Conservation (phyloP, 1,284 basidiomycete species). For the Pseudozyma thailandica region DNA sequence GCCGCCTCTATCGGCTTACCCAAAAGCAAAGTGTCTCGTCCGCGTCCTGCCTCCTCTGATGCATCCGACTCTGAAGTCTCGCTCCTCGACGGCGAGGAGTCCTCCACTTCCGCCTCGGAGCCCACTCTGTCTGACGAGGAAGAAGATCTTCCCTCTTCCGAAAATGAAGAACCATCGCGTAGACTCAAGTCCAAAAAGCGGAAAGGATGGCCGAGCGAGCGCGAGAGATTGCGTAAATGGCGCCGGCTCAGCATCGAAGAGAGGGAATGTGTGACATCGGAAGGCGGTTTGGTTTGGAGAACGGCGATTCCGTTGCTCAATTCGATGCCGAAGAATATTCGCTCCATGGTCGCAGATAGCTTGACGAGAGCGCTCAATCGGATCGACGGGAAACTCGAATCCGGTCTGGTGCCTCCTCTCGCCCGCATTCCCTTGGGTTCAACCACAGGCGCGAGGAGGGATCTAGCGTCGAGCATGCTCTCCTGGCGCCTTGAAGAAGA, state of each 20-base stretch:
- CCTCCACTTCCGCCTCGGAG: conserved; percentile 19
- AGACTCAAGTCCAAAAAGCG: conserved; percentile 15
- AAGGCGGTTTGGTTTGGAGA: conserved; percentile 54
- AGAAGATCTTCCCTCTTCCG: conserved; percentile 12
- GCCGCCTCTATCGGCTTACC: conserved; percentile 6
- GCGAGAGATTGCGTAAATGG: conserved; percentile 40
- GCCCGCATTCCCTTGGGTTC: conserved; percentile 24
- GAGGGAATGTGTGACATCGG: conserved; percentile 45
- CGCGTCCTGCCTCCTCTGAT: conserved; percentile 1
- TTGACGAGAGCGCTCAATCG: conserved; percentile 32
- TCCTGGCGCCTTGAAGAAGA: conserved; percentile 45
- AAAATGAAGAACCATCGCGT: conserved; percentile 7
- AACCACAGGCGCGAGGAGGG: conserved; percentile 9
- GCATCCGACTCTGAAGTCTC: conserved; percentile 23
- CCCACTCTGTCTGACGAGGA: conserved; percentile 12
- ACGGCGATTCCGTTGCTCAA: conserved; percentile 45
- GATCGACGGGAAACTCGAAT: conserved; percentile 39
- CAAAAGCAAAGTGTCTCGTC: conserved; percentile 4
- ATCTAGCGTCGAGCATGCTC: conserved; percentile 40
- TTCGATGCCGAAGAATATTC: conserved; percentile 47
- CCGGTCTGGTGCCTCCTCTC: conserved; percentile 35
- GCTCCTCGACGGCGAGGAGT: conserved; percentile 40
- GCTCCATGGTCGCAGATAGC: conserved; percentile 31
- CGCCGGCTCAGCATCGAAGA: conserved; percentile 41
- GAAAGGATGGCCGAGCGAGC: conserved; percentile 38